Evolutionary conservation across 1,284 basidiomycete species (phyloP).

Genomic region (Sporisorium sorghi): DNA sequence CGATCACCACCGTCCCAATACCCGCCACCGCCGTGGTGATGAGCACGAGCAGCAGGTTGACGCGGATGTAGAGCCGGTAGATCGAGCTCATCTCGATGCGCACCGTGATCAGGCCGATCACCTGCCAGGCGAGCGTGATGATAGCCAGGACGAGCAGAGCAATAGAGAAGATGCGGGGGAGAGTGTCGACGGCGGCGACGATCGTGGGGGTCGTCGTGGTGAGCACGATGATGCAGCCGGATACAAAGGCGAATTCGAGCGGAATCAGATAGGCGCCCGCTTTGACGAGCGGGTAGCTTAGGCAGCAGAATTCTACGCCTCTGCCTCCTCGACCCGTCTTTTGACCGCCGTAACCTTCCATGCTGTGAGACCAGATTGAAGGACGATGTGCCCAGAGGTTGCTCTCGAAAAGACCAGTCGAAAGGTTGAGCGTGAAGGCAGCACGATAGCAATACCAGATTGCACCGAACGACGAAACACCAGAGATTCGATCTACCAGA

Average conservation of each 20-base stretch:
- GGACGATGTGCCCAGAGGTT: no score
- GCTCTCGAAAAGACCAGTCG: not conserved
- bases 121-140: slow-evolving; percentile 33
- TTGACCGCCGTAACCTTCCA: not conserved
- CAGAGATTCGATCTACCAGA: slow-evolving; percentile 28
- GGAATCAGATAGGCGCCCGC: slow-evolving; percentile 48
- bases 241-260: slow-evolving; percentile 49
- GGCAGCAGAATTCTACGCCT: slow-evolving; percentile 52
- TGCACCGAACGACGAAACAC: slow-evolving; percentile 9
- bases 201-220: slow-evolving; percentile 41
- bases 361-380: no score
- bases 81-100: slow-evolving; percentile 37
- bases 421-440: not conserved
- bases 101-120: slow-evolving; percentile 44
- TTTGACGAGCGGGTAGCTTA: slow-evolving; percentile 50
- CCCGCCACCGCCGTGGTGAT: slow-evolving; percentile 19
- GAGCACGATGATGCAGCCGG: slow-evolving; percentile 43
- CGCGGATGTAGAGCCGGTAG: slow-evolving; percentile 50
- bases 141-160: slow-evolving; percentile 33
- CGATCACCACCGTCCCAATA: slow-evolving; percentile 33
- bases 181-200: slow-evolving; percentile 41
- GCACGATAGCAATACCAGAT: slow-evolving; percentile 31
- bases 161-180: slow-evolving; percentile 28
- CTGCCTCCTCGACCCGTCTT: slow-evolving; percentile 11
- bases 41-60: slow-evolving; percentile 48